Conservation (phyloP, 2,329 filamentous ascomycete genomes). For the Coleophoma crateriformis region DNA sequence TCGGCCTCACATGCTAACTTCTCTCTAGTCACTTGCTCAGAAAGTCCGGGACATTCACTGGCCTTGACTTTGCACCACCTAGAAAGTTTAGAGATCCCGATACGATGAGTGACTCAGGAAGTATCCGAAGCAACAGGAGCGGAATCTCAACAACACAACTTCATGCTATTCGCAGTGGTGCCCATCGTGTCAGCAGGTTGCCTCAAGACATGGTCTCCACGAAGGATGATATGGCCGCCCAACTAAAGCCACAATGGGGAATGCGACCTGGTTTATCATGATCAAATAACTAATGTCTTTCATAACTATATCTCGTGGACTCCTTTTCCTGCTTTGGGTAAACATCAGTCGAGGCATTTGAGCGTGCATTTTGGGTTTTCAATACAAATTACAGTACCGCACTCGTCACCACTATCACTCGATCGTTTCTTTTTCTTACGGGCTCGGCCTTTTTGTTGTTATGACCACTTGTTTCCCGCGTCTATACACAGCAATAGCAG, state of each 20-base stretch:
- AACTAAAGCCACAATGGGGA: slow-evolving; percentile 32
- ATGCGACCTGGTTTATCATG: slow-evolving; percentile 21
- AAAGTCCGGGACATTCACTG: slow-evolving; percentile 74
- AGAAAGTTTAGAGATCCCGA: slow-evolving; percentile 63
- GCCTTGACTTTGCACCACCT: slow-evolving; percentile 75
- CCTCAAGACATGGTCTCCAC: slow-evolving; percentile 61
- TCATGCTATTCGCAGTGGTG: slow-evolving; percentile 59
- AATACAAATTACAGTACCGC: not conserved
- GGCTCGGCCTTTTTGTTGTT: not conserved
- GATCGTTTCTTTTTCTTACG: no score
- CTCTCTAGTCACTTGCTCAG: slow-evolving; percentile 58
- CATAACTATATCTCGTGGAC: slow-evolving; percentile 10
- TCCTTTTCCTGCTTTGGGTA: slow-evolving; percentile 7
- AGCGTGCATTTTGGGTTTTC: slow-evolving; percentile 22
- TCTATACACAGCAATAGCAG: not conserved
- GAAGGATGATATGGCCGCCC: slow-evolving; percentile 51
- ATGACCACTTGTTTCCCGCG: not conserved
- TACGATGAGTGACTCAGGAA: slow-evolving; percentile 59
- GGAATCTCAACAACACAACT: slow-evolving; percentile 54
- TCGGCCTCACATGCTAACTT: slow-evolving; percentile 20
- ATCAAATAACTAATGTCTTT: slow-evolving; percentile 12
- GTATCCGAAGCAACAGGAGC: slow-evolving; percentile 58
- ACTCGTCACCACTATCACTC: no score
- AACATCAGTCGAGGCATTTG: slow-evolving; percentile 17
- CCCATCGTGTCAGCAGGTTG: slow-evolving; percentile 64